Conservation (phyloP, 345 rosid genomes). For the Anacardium occidentale region DNA sequence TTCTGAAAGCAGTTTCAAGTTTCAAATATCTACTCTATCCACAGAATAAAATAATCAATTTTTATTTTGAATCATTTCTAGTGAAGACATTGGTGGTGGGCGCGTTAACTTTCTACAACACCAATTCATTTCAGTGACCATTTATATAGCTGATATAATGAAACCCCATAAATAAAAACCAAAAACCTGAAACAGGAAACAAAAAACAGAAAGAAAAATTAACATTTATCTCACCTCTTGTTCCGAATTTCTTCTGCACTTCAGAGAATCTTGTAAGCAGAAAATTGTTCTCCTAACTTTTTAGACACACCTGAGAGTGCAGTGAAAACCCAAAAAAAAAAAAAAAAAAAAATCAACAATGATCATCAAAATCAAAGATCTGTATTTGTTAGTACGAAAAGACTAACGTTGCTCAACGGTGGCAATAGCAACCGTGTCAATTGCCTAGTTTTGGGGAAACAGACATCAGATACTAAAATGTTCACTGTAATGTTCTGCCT, state of each 20-base stretch:
- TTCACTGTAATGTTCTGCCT: no score
- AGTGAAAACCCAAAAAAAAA: constrained; percentile 15
- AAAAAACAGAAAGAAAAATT: background rate
- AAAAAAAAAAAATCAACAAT: background rate
- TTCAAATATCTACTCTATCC: constrained; percentile 29
- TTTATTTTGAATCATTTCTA: constrained; percentile 17
- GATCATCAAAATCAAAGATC: constrained; percentile 23
- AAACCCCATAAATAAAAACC: constrained; percentile 18
- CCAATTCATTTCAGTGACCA: background rate
- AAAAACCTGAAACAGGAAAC: background rate
- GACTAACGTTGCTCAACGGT: no score
- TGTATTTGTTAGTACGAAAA: no score
- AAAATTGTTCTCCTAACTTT: no score
- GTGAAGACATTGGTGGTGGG: constrained; percentile 32
- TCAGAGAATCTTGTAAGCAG: background rate
- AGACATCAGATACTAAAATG: no score
- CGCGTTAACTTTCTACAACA: no score
- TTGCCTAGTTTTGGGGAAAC: no score
- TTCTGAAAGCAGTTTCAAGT: constrained; percentile 17
- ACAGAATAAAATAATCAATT: constrained; percentile 19
- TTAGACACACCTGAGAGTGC: background rate
- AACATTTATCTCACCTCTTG: constrained; percentile 13
- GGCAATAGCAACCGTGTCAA: no score
- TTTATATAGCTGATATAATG: constrained; percentile 22
- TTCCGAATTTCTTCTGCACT: constrained; percentile 3